Conservation (phyloP, 2,329 filamentous ascomycete genomes). For the Pseudogymnoascus sp. region DNA sequence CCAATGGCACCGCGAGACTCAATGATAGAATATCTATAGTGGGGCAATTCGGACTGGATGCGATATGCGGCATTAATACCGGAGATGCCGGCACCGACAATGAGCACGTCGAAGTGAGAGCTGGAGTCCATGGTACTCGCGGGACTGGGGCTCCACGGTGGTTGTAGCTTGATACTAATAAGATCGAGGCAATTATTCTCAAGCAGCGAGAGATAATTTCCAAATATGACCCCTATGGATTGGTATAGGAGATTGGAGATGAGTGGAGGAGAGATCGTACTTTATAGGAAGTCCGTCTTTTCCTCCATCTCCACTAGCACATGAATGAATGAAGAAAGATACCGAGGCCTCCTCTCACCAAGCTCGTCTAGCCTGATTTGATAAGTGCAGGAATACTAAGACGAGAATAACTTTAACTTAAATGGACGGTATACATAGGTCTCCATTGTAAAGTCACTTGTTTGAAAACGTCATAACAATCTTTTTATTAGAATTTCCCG, state of each 20-base stretch:
- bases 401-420: neutral
- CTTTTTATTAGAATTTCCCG: neutral
- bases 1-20: constrained; percentile 56
- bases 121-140: neutral
- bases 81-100: constrained; percentile 63
- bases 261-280: neutral
- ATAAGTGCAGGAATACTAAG: neutral
- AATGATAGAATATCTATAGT: constrained; percentile 50
- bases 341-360: neutral
- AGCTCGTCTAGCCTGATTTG: neutral
- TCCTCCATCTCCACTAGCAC: neutral
- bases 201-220: neutral
- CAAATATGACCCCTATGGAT: neutral
- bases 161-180: neutral
- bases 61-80: constrained; percentile 65
- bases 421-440: neutral
- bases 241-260: neutral
- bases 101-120: constrained; percentile 38
- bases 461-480: neutral
- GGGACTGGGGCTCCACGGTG: neutral
- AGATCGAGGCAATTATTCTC: neutral
- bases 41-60: constrained; percentile 44
- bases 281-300: neutral
- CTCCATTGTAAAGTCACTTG: neutral
- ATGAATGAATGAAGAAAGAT: neutral